Evolutionary conservation across 129 eudicot species (phyloP).

Genomic region (Artemisia tridentata): DNA sequence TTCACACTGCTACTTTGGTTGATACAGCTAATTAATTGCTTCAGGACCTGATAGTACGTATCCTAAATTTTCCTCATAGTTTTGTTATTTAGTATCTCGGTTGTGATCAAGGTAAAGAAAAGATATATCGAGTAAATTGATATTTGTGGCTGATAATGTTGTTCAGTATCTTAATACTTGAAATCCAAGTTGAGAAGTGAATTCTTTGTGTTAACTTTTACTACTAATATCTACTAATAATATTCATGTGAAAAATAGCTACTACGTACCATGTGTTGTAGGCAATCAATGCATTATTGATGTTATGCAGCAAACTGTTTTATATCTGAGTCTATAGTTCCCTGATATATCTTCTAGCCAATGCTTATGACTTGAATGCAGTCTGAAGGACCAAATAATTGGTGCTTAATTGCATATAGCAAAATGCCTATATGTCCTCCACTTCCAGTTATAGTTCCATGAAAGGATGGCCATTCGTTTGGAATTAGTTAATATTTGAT

Average conservation of each 20-base stretch:
- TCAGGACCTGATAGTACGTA: neutral
- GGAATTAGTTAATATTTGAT: conserved; percentile 5
- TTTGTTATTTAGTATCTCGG: neutral
- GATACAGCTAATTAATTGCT: conserved; percentile 4
- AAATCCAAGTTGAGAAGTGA: too few relatives aligned
- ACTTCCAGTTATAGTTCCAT: neutral
- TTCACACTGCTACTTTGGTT: neutral
- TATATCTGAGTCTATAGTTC: too few relatives aligned
- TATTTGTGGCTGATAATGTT: conserved; percentile 2
- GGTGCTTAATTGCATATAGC: neutral
- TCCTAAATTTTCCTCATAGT: conserved; percentile 1
- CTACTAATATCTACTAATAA: too few relatives aligned
- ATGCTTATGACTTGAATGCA: neutral
- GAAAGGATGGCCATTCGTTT: neutral
- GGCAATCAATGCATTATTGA: too few relatives aligned
- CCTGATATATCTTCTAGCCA: neutral
- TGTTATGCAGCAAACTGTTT: too few relatives aligned
- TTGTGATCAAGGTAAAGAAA: conserved; percentile 13
- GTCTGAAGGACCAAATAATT: neutral
- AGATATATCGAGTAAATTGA: neutral
- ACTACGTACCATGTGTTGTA: too few relatives aligned
- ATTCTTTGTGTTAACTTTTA: too few relatives aligned
- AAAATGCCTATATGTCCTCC: neutral
- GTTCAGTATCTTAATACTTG: neutral
- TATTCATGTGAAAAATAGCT: too few relatives aligned